Conservation (phyloP, 495 filamentous ascomycete species). For the Aspergillus sparsus region DNA sequence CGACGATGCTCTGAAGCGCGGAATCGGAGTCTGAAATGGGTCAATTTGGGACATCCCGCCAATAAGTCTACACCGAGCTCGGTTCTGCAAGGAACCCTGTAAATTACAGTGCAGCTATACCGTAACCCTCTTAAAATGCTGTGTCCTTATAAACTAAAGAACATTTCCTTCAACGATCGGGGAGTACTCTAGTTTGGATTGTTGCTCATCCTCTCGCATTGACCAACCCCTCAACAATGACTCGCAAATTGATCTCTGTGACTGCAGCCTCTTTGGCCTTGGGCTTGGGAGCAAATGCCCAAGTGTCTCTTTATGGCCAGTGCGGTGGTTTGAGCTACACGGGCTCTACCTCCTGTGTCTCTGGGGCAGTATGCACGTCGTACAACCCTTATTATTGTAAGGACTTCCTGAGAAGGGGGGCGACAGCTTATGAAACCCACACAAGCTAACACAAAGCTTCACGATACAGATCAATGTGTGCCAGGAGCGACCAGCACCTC, state of each 20-base stretch:
- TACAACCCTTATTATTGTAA: slow-evolving; percentile 4
- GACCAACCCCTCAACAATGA: background rate
- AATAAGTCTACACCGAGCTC: background rate
- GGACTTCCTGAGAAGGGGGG: background rate
- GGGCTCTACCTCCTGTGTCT: background rate
- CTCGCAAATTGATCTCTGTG: background rate
- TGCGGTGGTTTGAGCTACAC: background rate
- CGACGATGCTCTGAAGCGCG: background rate
- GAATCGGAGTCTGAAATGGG: background rate
- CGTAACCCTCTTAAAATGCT: background rate
- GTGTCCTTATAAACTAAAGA: background rate
- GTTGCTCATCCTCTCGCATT: background rate
- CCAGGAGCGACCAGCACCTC: background rate
- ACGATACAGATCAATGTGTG: slow-evolving; percentile 3
- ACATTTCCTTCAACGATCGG: background rate
- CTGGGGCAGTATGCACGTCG: background rate
- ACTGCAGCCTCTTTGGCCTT: background rate
- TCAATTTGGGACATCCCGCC: background rate
- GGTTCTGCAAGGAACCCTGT: background rate
- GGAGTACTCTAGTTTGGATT: background rate
- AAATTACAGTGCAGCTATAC: background rate
- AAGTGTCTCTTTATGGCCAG: background rate
- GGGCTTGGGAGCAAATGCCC: background rate
- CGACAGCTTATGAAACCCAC: no score
- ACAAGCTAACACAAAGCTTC: background rate